Base-by-base conservation (phyloP, 345 rosid genomes). In the Dipteronia dyeriana region DNA sequence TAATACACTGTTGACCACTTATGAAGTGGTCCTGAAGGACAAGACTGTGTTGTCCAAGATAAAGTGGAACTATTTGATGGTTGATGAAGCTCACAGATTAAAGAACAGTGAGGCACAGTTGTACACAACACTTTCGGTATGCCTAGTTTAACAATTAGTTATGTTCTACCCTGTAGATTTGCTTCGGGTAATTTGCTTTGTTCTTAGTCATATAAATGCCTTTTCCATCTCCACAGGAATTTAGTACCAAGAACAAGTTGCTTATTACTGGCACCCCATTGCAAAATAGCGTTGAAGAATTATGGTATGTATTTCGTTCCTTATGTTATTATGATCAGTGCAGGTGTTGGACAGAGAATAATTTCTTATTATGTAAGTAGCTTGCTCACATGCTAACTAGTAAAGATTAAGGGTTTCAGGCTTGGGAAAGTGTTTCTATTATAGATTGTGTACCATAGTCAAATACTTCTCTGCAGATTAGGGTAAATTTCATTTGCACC, bases 101-200 rank as follows among this genome's bases (percentile, higher is more conserved):
- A 97, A 97, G 87, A 97, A 97, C 79, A 91, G 98, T 17, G 99
- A 97, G 87, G 99, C 99, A 45, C 99, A 97, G 83, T 84, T 97
- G 78, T 97, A 97, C 83, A 94, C 96, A 11, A 86, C 99, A 39
- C 98, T 97, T 72, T 88, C 51, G 90, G 99, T 97, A 88, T 82
- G 80, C 41, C 16, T 47, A 74, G 29, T 77, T 75, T 68, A 71
- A 23, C 6, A 63, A 68, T 66, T 76, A 47, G 61, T 74, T 72
- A 61, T 31, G 62, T 51, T 61, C 26, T 47, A 23, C 10, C 45
- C 56, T 70, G 49, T 51, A 60, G 73, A 16, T 81, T 71, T 66
- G 60, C 22, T 45, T 47, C 17, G 71, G 66, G 29, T 53, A 54
- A 70, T 68, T 82, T 78, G 26, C 19, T 77, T 59, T 84, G 64